Evolutionary conservation across 768 basidiomycete genomes (phyloP).

Genomic region (Russula lepida): DNA sequence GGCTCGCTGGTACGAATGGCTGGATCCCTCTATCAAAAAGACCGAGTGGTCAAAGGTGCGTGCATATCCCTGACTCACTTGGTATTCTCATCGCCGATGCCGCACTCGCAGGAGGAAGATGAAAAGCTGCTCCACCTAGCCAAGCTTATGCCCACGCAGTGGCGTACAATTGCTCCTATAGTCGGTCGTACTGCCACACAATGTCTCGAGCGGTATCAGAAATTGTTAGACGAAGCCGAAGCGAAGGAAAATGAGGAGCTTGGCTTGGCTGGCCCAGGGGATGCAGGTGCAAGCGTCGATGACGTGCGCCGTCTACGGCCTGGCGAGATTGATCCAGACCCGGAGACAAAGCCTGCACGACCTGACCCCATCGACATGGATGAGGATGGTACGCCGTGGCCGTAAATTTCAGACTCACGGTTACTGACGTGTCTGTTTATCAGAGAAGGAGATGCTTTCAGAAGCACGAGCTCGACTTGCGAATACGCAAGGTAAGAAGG

Average conservation of each 20-base stretch:
- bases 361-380: conserved; percentile 99
- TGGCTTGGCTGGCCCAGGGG: conserved; percentile 77
- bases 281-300: conserved; percentile 82
- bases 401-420: background rate
- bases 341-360: conserved; percentile 95
- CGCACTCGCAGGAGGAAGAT: conserved; percentile 72
- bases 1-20: conserved; percentile 98
- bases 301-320: conserved; percentile 84
- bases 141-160: conserved; percentile 99
- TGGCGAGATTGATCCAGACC: conserved; percentile 98
- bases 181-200: conserved; percentile 97
- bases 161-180: conserved; percentile 98
- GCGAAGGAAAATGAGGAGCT: conserved; percentile 93
- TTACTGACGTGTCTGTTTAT: conserved; percentile 8
- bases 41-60: conserved; percentile 97
- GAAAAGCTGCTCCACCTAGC: conserved; percentile 97
- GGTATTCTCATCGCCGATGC: background rate
- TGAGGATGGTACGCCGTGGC: conserved; percentile 68
- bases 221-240: conserved; percentile 94
- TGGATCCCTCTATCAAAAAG: conserved; percentile 99
- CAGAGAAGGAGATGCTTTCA: conserved; percentile 99
- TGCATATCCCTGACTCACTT: background rate
- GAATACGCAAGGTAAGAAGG: conserved; percentile 99
- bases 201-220: conserved; percentile 97
- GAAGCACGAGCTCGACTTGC: conserved; percentile 96